Base-by-base conservation (phyloP, 2,329 filamentous ascomycete species). In the Sclerotiophoma versabilis region DNA sequence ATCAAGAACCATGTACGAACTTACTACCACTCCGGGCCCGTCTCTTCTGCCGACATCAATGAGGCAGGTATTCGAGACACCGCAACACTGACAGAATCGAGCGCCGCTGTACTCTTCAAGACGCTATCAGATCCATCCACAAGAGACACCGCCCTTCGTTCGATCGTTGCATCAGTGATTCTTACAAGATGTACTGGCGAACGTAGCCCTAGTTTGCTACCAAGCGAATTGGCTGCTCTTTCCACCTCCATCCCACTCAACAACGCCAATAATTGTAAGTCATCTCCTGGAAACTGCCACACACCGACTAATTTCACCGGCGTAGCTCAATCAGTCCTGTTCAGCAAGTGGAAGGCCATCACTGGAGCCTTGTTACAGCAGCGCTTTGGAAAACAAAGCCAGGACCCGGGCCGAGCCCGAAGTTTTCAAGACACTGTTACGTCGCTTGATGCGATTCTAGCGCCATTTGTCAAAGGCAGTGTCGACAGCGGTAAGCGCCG, bases 291-390 rank as follows among this genome's bases (percentile, higher is more conserved):
- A 1, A 3, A 1, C 17, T 4, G 20, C 2, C 5, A 8, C 20
- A 12, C 12, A 10, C 19, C 19, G 11, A 30, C 52, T 60, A 19
- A 57, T 23, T n/a, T 8, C 6, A 17, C 11, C 14, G 7, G 19
- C 14, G 14, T 15, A 68, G 65, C 49, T 14, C 54, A 60, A 39
- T 23, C 50, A 17, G 44, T 54, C 5, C 29, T 66, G 22, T 59
- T 54, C 51, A 68, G 66, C 48, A 62, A 66, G 38, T 69, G 66
- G 66, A 66, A 68, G 23, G 14, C 46, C n/a, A 50, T 69, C n/a
- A 67, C 65, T 1, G 65, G 55, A 17, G 54, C 54, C 7, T 37
- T 69, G 29, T 33, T 69, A 26, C 44, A 59, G 23, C 54, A 59
- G 29, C 59, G 22, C 3, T 36, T 53, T n/a, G 56, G 49, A 5